Evolutionary conservation across 495 filamentous ascomycete genomes (phyloP).

Genomic region (Massariosphaeria phaeospora): DNA sequence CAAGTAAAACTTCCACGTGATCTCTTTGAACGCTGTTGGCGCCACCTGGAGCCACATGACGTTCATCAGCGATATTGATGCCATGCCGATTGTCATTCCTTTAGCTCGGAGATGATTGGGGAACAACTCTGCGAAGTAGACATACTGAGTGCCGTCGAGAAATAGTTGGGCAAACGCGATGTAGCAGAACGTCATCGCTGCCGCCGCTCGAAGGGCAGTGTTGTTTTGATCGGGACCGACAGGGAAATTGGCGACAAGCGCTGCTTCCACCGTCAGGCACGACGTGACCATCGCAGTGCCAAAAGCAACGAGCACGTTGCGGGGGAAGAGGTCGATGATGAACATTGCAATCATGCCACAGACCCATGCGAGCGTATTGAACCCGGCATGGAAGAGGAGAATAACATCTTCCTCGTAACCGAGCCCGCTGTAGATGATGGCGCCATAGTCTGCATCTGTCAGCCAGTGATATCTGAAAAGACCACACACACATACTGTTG

Average conservation of each 20-base stretch:
- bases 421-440: slow-evolving; percentile 36
- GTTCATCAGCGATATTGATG: slow-evolving; percentile 27
- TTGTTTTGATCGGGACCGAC: slow-evolving; percentile 18
- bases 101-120: slow-evolving; percentile 35
- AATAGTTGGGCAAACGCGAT: slow-evolving; percentile 33
- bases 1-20: slow-evolving; percentile 33
- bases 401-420: slow-evolving; percentile 34
- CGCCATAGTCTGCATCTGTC: slow-evolving; percentile 34
- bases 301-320: slow-evolving; percentile 28
- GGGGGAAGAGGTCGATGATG: slow-evolving; percentile 34
- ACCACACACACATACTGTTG: slow-evolving; percentile 16
- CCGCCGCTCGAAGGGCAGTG: slow-evolving; percentile 21
- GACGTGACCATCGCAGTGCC: slow-evolving; percentile 32
- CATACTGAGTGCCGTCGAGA: slow-evolving; percentile 35
- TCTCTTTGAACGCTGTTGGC: slow-evolving; percentile 22
- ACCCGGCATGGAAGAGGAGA: no score
- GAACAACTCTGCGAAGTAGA: slow-evolving; percentile 33
- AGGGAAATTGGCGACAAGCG: slow-evolving; percentile 32
- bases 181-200: slow-evolving; percentile 26
- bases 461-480: not conserved
- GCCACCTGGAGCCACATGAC: slow-evolving; percentile 27
- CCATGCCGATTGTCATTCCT: slow-evolving; percentile 26
- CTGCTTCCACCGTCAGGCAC: slow-evolving; percentile 36
- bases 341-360: slow-evolving; percentile 25
- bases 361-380: slow-evolving; percentile 31